Evolutionary conservation across 106 monocot species (phyloP).

Genomic region (Amphibolis antarctica): DNA sequence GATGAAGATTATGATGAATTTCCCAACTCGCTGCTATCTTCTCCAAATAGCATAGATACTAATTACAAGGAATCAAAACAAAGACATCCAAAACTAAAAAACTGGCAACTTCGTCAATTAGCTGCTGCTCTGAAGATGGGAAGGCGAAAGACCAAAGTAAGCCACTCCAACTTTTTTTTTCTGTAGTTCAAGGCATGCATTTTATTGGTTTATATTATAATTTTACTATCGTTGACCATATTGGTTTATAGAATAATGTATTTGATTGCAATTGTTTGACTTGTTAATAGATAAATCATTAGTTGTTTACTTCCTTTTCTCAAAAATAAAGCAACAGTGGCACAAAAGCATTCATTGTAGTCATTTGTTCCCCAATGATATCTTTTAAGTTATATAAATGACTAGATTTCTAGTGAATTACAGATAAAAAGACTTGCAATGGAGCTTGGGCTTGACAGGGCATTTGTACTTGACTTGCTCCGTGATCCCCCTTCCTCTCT

Average conservation of each 20-base stretch:
- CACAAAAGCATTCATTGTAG: too few species aligned
- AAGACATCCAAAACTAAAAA: slow-evolving; percentile 42
- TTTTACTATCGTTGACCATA: too few species aligned
- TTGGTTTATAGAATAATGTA: too few species aligned
- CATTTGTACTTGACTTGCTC: slow-evolving; percentile 73
- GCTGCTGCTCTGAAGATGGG: slow-evolving; percentile 76
- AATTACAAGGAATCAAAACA: slow-evolving; percentile 19
- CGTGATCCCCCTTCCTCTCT: slow-evolving; percentile 87
- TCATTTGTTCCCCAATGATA: too few species aligned
- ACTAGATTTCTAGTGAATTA: not conserved
- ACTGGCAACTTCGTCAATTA: slow-evolving; percentile 76
- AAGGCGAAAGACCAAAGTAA: slow-evolving; percentile 73
- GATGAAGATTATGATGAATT: slow-evolving; percentile 34
- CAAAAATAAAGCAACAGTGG: too few species aligned
- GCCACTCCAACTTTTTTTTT: too few species aligned
- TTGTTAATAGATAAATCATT: too few species aligned
- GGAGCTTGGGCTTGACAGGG: slow-evolving; percentile 78
- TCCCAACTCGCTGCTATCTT: not conserved
- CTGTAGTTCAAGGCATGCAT: too few species aligned
- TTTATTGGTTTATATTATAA: too few species aligned
- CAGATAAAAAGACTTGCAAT: slow-evolving; percentile 90
- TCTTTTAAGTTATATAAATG: not conserved
- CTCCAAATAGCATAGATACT: slow-evolving; percentile 4
- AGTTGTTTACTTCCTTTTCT: too few species aligned
- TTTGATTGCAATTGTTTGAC: too few species aligned